Evolutionary conservation across 768 basidiomycete genomes (phyloP), one percentile per base, ranked within the genome.

Genomic region (Macrolepiota fuliginosa): DNA sequence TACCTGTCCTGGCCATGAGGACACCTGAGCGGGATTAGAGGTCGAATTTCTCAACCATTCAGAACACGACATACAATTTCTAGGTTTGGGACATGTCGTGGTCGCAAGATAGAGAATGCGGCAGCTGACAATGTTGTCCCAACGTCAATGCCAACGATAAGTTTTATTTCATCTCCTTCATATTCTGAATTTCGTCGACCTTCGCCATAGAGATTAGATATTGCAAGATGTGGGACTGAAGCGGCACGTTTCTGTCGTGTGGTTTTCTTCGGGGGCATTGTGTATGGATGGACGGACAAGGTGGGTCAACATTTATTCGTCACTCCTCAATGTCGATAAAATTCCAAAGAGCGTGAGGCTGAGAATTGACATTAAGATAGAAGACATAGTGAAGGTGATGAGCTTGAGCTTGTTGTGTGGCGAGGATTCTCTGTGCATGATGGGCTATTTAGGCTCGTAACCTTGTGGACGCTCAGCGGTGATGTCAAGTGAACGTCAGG

Each of bases 1-100:
- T n/a, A 46, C 55, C 29, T 56, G 55, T 45, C 55, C 55, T 2
- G 55, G 55, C 55, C 55, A 56, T 3, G 42, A 56, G 24, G 55
- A 46, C 15, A 56, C 42, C 55, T 56, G 7, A 32, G 3, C 3
- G 11, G n/a, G 19, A 42, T 17, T n/a, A 47, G 42, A 32, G 17
- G n/a, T n/a, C 1, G 13, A 29, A 13, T 11, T 11, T 27, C 3
- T 29, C 6, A 15, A 3, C 25, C n/a, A 13, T 27, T n/a, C 24
- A 46, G 9, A 32, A 45, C 15, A n/a, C 9, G 13, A 46, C 55
- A 1, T 17, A 56, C 55, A 7, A 35, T 56, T 25, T 56, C 55
- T 2, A 56, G 19, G 25, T 56, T 17, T 2, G 55, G 55, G 19
- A 19, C 3, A n/a, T 40, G 27, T 32, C 42, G 7, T 15, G 55